A percentile compares a stretch with the other conserved stretches of the same genome.
Evolutionary conservation across 805 yeast species (phyloP).

Genomic region (Priceomyces castillae): DNA sequence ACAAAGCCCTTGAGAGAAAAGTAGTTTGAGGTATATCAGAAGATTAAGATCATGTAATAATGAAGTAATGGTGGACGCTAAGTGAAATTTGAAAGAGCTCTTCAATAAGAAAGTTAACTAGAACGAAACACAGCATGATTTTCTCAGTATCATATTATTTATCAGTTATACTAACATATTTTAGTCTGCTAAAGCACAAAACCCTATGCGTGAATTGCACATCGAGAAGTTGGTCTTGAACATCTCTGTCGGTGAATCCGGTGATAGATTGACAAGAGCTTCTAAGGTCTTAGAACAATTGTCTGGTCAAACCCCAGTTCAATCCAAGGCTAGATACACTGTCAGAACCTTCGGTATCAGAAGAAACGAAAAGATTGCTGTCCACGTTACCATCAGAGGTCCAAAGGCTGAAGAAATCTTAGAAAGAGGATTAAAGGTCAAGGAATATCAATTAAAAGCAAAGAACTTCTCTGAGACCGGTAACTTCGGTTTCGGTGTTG

Average conservation of each 20-base stretch:
- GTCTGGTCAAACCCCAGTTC: constrained; percentile 99
- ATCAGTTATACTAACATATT: constrained; percentile 13
- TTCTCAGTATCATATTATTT: background rate
- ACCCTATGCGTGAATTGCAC: constrained; percentile 98
- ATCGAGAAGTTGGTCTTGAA: constrained; percentile 99
- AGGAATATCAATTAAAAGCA: constrained; percentile 94
- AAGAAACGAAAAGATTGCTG: constrained; percentile 99
- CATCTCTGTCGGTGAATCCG: constrained; percentile 99
- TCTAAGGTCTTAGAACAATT: constrained; percentile 99
- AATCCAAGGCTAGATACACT: constrained; percentile 99
- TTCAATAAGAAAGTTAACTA: too few relatives aligned
- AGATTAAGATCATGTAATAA: too few relatives aligned
- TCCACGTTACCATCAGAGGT: constrained; percentile 99
- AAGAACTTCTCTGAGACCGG: constrained; percentile 98
- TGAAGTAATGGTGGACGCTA: too few relatives aligned
- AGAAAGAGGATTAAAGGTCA: constrained; percentile 99
- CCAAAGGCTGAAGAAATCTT: constrained; percentile 95
- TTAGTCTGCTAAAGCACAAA: constrained; percentile 54
- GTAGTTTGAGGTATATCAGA: too few relatives aligned
- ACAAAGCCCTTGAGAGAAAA: too few relatives aligned
- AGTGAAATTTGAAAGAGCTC: too few relatives aligned
- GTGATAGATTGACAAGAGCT: constrained; percentile 99
- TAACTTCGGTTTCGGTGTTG: constrained; percentile 99
- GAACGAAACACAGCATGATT: background rate
- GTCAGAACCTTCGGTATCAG: constrained; percentile 99